Base-by-base conservation (phyloP, 202 grass and related monocot species). In the Panicum hallii region DNA sequence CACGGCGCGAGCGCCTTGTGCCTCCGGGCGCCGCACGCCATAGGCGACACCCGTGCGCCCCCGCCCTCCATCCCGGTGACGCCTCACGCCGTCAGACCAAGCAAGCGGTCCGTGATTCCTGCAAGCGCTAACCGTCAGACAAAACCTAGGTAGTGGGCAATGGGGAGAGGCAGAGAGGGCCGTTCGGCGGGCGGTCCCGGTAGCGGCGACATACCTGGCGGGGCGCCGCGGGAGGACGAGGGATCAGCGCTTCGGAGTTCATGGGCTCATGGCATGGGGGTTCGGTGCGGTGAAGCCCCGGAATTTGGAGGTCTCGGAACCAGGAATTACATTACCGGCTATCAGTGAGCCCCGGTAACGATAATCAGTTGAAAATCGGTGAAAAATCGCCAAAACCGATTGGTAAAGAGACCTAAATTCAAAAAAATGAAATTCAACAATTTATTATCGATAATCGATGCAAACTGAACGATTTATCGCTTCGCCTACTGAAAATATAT, bases 1-100 rank as follows among this genome's bases (percentile, higher is more conserved):
- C 89, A 87, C 20, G 89, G 68, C 15, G 42, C 67, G 58, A 88
- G 79, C 58, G 70, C 40, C 75, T 89, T 92, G 68, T 50, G 57
- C 44, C 85, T 64, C 71, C 78, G 61, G 20, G 5, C 11, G 12
- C 62, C 79, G 71, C 63, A 49, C 42, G 60, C 9, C 63, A 5
- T 45, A 28, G 28, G 19, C 28, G 62, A 44, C 75, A 55, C 63
- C 30, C 14, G 70, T 19, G 45, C 3, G 40, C 19, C 11, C 48
- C 23, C 63, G 9, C 52, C 38, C 36, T 44, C 42, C 75, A 89
- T 79, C 65, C 60, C 26, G 4, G 26, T 15, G 50, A 50, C 49
- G n/a, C 42, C 63, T 15, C 34, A 22, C 46, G 46, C 22, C n/a
- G 44, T 80, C 34, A 76, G 77, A 63, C 61, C 52, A 69, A 70